Evolutionary conservation across 2,329 filamentous ascomycete species (phyloP), one percentile per base, ranked within the genome.

Genomic region (Penicillium expansum): DNA sequence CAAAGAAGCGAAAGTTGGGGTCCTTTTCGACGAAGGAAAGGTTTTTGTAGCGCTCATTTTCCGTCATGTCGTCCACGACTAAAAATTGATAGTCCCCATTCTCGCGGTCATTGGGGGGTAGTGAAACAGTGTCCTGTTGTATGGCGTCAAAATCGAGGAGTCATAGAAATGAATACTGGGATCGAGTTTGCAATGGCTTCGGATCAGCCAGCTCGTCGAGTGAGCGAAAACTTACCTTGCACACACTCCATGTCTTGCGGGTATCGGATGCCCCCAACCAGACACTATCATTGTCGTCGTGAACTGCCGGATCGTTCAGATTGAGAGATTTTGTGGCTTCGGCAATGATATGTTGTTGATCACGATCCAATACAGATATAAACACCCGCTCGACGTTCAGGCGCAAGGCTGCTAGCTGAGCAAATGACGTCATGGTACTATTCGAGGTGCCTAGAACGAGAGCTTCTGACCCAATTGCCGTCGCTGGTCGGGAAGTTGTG

Each of bases 301-400:
- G 69, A 4, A 67, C 57, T 4, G 62, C 56, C 27, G 65, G 65
- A 30, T 78, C 64, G 29, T 71, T 71, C 10, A 80, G 66, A 49
- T 70, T 70, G 7, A 76, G 62, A 0, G 74, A 75, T 56, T 71
- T 73, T 3, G 79, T 80, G 16, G 79, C 76, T 63, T 83, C 81
- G n/a, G 79, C 79, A 16, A 83, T 66, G 29, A 82, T 77, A 56
- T 79, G 82, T 59, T 82, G 79, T 22, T 69, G 73, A 9, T 78
- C 72, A 22, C 75, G 72, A 60, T 81, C 80, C 52, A 83, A 77
- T 11, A 82, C 70, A 58, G 75, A 65, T 33, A 77, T 72, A 48
- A 77, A 59, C 2, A 74, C 73, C 22, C 76, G 70, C 55, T 75
- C 67, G 4, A 69, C 72, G 54, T 73, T 67, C 22, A 75, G 48